These are phyloP conservation scores for Raddia guianensis DNA, from an alignment of 176 grass and related monocot species.

Conservation along the genomic window DNA sequence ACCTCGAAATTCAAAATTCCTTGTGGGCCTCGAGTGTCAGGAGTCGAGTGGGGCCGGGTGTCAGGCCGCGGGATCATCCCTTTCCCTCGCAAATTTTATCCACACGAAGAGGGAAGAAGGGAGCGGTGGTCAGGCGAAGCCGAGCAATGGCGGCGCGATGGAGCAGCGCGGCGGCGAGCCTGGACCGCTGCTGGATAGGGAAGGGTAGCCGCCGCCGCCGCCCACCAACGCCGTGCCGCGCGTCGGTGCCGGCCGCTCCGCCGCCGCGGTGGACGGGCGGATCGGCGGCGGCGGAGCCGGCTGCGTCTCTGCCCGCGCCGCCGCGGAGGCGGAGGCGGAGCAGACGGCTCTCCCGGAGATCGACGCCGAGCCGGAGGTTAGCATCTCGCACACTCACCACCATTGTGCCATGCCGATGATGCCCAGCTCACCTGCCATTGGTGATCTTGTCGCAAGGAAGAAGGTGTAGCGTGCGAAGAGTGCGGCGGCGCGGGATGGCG, in stretches of 20 bases:
- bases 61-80: not conserved
- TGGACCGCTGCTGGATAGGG: constrained; percentile 1
- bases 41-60: not conserved
- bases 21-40: not conserved
- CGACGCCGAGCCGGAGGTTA: constrained; percentile 35
- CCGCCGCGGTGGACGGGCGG: not conserved
- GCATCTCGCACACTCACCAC: not conserved
- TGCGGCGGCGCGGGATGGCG: constrained; percentile 66
- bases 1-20: not conserved
- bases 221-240: not conserved
- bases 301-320: not conserved
- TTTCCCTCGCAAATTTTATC: constrained; percentile 41
- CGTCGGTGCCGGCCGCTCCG: not conserved
- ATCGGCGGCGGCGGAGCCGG: not conserved
- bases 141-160: constrained; percentile 50
- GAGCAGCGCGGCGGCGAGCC: constrained; percentile 32
- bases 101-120: not conserved
- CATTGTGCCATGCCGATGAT: not conserved
- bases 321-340: constrained; percentile 18
- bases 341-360: not conserved
- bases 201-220: not conserved
- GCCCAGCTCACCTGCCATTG: not conserved
- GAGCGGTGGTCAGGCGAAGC: constrained; percentile 1
- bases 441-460: constrained; percentile 30
- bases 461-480: constrained; percentile 52